Base-by-base conservation (phyloP, 768 basidiomycete genomes). In the Tubosaeta sp. region DNA sequence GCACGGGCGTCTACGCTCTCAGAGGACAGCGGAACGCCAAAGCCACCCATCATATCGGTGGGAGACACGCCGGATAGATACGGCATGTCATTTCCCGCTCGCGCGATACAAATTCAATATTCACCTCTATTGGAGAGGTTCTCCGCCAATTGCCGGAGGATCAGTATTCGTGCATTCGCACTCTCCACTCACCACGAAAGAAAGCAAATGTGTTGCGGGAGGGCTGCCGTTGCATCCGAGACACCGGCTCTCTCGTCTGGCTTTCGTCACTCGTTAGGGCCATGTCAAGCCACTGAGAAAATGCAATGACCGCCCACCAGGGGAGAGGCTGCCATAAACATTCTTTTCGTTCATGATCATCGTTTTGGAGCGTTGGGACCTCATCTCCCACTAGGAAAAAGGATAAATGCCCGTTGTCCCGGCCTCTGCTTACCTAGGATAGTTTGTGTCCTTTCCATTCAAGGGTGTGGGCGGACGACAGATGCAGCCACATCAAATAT, bases 301-400 rank as follows among this genome's bases (percentile, higher is more conserved):
- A 38, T 29, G 30, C 14, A 35, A 16, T 29, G 12, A 3, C 6
- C 6, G 38, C 19, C 38, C 38, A 21, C 38, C 19, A 21, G 19
- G n/a, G n/a, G 35, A 36, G n/a, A 36, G n/a, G n/a, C 35, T 21
- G 19, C 19, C 36, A 34, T 34, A 34, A 34, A 34, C 14, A 39
- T 31, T 19, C 35, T 16, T 44, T 5, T 34, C 53, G 12, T 30
- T 63, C 57, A 63, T 63, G 63, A 66, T 65, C 63, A 63, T 50
- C 62, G 62, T 43, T 50, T 46, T 35, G 7, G 27, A 36, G 21
- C 19, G 18, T 30, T 30, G 44, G 43, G 39, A 49, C 56, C 51
- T 55, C 35, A 50, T 65, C 54, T 55, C 34, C 34, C 27, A 9
- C 41, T 14, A 38, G 21, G 38, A 39, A 39, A 39, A 39, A 39